Conservation (phyloP, 2,329 filamentous ascomycete genomes). For the Fusarium tanahbumbuense region DNA sequence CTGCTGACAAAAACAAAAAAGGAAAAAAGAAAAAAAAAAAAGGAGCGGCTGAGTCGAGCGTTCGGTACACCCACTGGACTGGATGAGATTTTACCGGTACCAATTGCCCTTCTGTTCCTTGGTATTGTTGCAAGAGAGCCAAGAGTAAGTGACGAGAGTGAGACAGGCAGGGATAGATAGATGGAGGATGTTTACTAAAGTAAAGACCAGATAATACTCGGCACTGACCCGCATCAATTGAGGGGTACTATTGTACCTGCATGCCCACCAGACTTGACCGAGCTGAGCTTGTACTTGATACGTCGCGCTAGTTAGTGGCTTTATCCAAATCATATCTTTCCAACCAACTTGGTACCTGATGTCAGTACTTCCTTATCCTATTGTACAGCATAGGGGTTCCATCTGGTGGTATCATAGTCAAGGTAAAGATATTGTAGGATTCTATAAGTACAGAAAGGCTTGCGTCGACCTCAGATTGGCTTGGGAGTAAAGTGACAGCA, state of each 20-base stretch:
- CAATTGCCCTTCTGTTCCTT: slow-evolving; percentile 5
- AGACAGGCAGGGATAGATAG: slow-evolving; percentile 1
- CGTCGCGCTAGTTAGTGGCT: slow-evolving; percentile 12
- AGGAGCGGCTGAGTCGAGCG: slow-evolving; percentile 17
- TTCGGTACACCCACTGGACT: neutral
- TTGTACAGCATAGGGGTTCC: neutral
- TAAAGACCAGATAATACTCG: slow-evolving; percentile 6
- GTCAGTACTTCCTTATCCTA: neutral
- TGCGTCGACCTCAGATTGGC: neutral
- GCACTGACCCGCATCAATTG: slow-evolving; percentile 1
- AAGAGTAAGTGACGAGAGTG: slow-evolving; percentile 2
- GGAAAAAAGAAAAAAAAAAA: neutral
- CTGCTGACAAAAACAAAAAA: slow-evolving; percentile 33
- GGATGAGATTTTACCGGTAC: neutral
- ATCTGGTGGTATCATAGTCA: neutral
- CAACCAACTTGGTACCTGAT: neutral
- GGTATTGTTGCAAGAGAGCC: slow-evolving; percentile 35
- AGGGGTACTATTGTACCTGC: slow-evolving; percentile 25
- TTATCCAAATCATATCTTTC: slow-evolving; percentile 5
- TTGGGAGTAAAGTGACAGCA: neutral
- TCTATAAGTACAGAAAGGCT: neutral
- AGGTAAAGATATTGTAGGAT: neutral
- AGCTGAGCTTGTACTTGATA: slow-evolving; percentile 17
- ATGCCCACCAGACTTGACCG: neutral
- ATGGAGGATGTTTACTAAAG: neutral